These are phyloP conservation scores for Linum trigynum DNA, from an alignment of 345 rosid genomes.

Conservation along the genomic window DNA sequence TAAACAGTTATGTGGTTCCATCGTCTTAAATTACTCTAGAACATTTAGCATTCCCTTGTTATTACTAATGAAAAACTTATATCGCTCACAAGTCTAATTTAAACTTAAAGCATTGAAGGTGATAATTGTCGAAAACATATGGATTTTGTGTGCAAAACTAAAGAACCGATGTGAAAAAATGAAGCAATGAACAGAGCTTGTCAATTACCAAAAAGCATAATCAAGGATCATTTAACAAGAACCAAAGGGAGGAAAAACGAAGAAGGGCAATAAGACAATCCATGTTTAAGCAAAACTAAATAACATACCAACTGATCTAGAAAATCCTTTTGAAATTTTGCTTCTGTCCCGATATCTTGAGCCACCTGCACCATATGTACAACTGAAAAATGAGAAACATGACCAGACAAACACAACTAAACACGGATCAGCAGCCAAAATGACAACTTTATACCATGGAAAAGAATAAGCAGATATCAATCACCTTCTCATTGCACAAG, in stretches of 20 bases:
- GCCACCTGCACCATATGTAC: constrained; percentile 7
- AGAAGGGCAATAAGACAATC: not conserved
- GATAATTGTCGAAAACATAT: too few relatives aligned
- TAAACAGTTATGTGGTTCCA: too few relatives aligned
- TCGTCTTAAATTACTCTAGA: not conserved
- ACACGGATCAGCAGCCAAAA: not conserved
- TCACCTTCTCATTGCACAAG: not conserved
- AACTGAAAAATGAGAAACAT: not conserved
- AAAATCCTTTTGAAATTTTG: constrained; percentile 11
- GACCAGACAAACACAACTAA: not conserved
- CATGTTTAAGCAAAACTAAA: not conserved
- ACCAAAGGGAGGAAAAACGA: not conserved
- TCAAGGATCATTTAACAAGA: not conserved
- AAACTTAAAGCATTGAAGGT: too few relatives aligned
- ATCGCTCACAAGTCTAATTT: not conserved
- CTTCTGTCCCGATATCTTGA: constrained; percentile 10
- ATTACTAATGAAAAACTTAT: too few relatives aligned
- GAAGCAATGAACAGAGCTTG: too few relatives aligned
- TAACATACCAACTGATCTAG: constrained; percentile 6
- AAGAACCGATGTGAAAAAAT: too few relatives aligned
- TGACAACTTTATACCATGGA: not conserved
- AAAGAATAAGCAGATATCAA: not conserved
- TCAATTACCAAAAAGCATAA: not conserved
- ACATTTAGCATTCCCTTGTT: not conserved
- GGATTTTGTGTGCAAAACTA: too few relatives aligned